Percentiles rank a stretch among this genome's conserved stretches.
These are phyloP conservation scores for Vitellaria paradoxa DNA, from an alignment of 179 eudicot species.

Conservation along the genomic window DNA sequence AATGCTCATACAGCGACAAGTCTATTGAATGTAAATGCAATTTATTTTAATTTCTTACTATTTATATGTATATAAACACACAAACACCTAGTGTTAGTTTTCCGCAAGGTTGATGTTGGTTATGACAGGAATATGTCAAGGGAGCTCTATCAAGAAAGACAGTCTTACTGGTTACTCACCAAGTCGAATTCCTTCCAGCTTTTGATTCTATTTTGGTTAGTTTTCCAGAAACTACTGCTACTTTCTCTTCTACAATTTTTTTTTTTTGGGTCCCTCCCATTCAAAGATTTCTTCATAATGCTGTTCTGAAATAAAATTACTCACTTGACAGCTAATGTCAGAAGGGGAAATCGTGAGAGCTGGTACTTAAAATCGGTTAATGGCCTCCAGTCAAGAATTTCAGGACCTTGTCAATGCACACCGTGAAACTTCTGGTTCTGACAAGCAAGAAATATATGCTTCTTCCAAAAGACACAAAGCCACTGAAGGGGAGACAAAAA, in stretches of 20 bases:
- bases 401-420: too few relatives aligned
- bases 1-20: too few relatives aligned
- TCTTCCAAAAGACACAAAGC: not conserved
- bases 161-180: not conserved
- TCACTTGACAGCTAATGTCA: not conserved
- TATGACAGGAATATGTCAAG: not conserved
- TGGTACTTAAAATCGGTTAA: not conserved
- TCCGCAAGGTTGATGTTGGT: not conserved
- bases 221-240: not conserved
- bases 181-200: not conserved
- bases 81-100: not conserved
- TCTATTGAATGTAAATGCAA: not conserved
- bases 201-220: not conserved
- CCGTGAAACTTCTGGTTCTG: too few relatives aligned
- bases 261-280: too few relatives aligned
- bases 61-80: not conserved
- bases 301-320: not conserved
- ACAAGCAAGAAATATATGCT: too few relatives aligned
- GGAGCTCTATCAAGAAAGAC: not conserved
- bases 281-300: too few relatives aligned
- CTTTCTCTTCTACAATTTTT: too few relatives aligned
- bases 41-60: not conserved
- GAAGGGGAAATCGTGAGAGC: not conserved
- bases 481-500: conserved; percentile 9
- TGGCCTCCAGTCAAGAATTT: too few relatives aligned